A percentile compares a stretch with the other conserved stretches of the same genome.
phyloP scores from a whole-genome alignment of 2,329 filamentous ascomycete species.

The Colletotrichum lindemuthianum region DNA sequence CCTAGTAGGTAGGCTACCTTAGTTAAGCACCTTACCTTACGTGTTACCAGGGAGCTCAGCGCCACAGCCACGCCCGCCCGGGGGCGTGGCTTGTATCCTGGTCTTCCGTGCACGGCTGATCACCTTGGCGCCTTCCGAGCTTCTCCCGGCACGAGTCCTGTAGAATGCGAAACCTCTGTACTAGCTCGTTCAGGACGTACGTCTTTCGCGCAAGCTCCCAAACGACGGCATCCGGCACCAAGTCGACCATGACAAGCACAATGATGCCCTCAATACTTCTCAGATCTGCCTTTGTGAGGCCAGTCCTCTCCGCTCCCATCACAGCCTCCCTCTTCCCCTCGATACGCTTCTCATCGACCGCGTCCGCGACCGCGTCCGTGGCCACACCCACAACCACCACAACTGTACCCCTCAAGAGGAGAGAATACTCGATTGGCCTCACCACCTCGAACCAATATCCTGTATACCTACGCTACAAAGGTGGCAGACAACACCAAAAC shows the following conservation, averaged over 20 bases:
- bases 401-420: slow-evolving; percentile 50
- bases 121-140: slow-evolving; percentile 7
- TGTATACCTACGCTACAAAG: slow-evolving; percentile 78
- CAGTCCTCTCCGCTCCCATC: slow-evolving; percentile 10
- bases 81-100: no score
- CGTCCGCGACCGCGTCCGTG: slow-evolving; percentile 22
- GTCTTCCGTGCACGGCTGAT: neutral
- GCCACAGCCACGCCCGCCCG: no score
- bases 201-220: neutral
- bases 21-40: no score
- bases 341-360: slow-evolving; percentile 32
- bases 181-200: neutral
- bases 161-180: slow-evolving; percentile 26
- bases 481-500: slow-evolving; percentile 78
- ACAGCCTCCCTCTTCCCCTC: slow-evolving; percentile 15
- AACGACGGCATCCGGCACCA: neutral
- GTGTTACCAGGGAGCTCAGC: no score
- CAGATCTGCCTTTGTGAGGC: slow-evolving; percentile 8
- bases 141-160: slow-evolving; percentile 35
- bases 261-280: slow-evolving; percentile 17
- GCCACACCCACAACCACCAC: slow-evolving; percentile 36
- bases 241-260: neutral
- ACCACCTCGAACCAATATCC: slow-evolving; percentile 77
- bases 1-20: no score
- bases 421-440: slow-evolving; percentile 76